A percentile compares a stretch with the other conserved stretches of the same genome.
These are phyloP conservation scores for Carallia pectinifolia DNA, from an alignment of 345 rosid species.

Conservation along the genomic window DNA sequence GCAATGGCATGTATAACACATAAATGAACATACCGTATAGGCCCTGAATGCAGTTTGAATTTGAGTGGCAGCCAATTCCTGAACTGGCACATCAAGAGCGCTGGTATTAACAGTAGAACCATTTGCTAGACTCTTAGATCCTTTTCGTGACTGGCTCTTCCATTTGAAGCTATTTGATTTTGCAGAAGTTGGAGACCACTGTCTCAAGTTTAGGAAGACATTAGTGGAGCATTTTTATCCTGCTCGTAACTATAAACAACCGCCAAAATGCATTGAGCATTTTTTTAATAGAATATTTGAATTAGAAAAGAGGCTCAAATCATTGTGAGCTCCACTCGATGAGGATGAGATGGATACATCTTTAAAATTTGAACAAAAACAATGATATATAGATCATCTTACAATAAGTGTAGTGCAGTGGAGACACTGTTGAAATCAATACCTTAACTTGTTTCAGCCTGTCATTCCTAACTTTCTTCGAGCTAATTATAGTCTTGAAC, in stretches of 20 bases:
- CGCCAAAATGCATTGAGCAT: no score
- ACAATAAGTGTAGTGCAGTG: neutral
- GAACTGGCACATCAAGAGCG: constrained; percentile 17
- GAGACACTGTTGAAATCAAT: constrained; percentile 4
- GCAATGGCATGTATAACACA: no score
- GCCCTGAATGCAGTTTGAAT: constrained; percentile 67
- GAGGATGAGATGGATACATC: neutral
- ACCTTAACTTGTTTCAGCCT: constrained; percentile 52
- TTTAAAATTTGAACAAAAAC: neutral
- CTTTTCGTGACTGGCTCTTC: constrained; percentile 41
- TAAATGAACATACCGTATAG: constrained; percentile 45
- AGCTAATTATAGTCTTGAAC: constrained; percentile 66
- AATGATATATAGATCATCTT: neutral
- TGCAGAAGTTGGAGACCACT: constrained; percentile 51
- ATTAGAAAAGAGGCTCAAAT: neutral
- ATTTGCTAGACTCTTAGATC: constrained; percentile 9
- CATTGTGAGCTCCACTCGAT: neutral
- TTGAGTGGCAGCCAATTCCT: constrained; percentile 30
- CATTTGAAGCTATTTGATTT: constrained; percentile 64
- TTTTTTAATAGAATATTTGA: no score
- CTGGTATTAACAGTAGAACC: constrained; percentile 10
- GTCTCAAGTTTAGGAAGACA: constrained; percentile 13
- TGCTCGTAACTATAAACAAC: no score
- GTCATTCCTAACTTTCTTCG: constrained; percentile 56
- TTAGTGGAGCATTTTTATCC: neutral